Base-by-base conservation (phyloP, 129 eudicot species). In the Flaveria linearis region DNA sequence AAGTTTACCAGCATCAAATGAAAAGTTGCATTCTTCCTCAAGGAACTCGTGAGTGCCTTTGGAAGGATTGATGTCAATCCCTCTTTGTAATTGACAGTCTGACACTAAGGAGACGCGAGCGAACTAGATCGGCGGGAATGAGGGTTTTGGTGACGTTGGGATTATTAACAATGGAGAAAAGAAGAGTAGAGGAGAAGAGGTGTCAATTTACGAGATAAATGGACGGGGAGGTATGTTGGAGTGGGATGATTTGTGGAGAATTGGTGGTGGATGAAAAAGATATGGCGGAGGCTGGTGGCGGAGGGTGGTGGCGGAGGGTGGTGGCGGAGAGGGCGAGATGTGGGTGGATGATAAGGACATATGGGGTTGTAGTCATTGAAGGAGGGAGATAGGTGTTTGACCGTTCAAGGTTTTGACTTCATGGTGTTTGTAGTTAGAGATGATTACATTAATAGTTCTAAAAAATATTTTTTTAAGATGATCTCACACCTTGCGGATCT, bases 31-130 rank as follows among this genome's bases (percentile, higher is more conserved):
- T 88, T 22, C 90, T 42, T 93, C 97, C 0, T 97, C 97, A 23
- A 97, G 98, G 81, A 93, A 93, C 61, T 93, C 97, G 5, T 97
- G 56, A 52, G 98, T 93, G 3, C 98, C 98, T 85, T 87, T 90
- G 62, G 98, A 97, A 20, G 98, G 97, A 84, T 90, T 93, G 7
- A 88, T 97, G 26, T 93, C 98, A 33, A 93, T 90, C 77, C 87
- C 72, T 80, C 82, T 1, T 43, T 5, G 49, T 75, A 43, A 49
- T 84, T 91, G 26, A 50, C n/a, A 16, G 49, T 43, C 9, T 43
- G 47, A 43, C 7, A 11, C 0, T 89, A 84, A 1, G 89, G 85
- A 2, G 87, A 57, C 9, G 91, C 73, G 12, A 81, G 72, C 2
- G 91, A 86, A 8, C 85, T 85, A 47, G 86, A 75, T 33, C 95